Evolutionary conservation across 257 asterid species (phyloP).

Genomic region (Oldenlandia corymbosa): DNA sequence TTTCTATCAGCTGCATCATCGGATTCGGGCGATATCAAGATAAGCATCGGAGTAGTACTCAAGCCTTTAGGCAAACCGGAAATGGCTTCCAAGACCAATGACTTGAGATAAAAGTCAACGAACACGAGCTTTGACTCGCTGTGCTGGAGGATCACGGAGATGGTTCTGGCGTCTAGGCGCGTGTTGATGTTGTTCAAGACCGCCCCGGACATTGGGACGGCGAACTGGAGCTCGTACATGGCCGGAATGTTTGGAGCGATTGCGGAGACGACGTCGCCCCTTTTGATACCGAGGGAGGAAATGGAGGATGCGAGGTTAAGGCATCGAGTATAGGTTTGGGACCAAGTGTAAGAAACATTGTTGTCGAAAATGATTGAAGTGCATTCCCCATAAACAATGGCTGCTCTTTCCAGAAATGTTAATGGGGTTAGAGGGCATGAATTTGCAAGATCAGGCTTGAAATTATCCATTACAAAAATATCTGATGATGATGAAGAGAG

Average conservation of each 20-base stretch:
- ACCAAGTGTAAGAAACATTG: slow-evolving; percentile 47
- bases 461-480: slow-evolving; percentile 47
- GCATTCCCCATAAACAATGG: slow-evolving; percentile 52
- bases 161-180: slow-evolving; percentile 54
- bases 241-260: slow-evolving; percentile 75
- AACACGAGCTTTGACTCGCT: slow-evolving; percentile 51
- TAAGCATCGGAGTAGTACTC: slow-evolving; percentile 28
- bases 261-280: slow-evolving; percentile 53
- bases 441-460: slow-evolving; percentile 33
- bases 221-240: slow-evolving; percentile 76
- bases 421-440: slow-evolving; percentile 50
- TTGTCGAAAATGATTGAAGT: slow-evolving; percentile 43
- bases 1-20: slow-evolving; percentile 8
- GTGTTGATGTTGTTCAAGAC: slow-evolving; percentile 58
- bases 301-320: slow-evolving; percentile 45
- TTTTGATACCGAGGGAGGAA: slow-evolving; percentile 32
- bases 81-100: slow-evolving; percentile 38
- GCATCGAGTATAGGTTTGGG: slow-evolving; percentile 50
- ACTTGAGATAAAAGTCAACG: slow-evolving; percentile 36
- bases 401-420: slow-evolving; percentile 56
- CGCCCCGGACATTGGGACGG: slow-evolving; percentile 73
- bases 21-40: slow-evolving; percentile 23
- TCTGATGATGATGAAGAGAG: too few relatives aligned
- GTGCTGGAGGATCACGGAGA: slow-evolving; percentile 52
- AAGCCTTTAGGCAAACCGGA: slow-evolving; percentile 32